Evolutionary conservation across 1,284 basidiomycete species (phyloP), one percentile per base, ranked within the genome.

Genomic region (Tylopilus sp.): DNA sequence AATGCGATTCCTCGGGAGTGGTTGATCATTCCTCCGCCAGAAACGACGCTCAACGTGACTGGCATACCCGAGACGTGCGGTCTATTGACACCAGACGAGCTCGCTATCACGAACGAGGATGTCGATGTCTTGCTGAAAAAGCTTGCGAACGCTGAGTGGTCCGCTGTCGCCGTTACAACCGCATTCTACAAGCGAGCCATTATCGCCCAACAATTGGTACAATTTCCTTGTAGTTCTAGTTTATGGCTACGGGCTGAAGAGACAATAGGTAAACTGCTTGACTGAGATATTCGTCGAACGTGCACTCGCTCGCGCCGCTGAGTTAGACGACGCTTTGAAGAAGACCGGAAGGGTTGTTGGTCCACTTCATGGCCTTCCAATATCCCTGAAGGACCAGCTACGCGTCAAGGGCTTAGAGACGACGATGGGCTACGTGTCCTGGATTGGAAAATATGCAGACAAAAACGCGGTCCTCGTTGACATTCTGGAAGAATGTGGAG

Each of bases 381-480:
- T 85, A 46, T 81, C 77, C 9, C 63, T 85, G 44, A 86, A 84
- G 65, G 81, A 83, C 55, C 79, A 82, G 54, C 66, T 82, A 53
- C 64, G 70, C 46, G 71, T 82, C 55, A 72, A 76, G 49, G 81
- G 77, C 4, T 57, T 75, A 4, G 77, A 79, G 54, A 76, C 79
- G 1, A 75, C 72, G 13, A 75, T 78, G 67, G 75, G 86, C 8
- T 89, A 89, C 59, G 80, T 78, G 19, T 78, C 81, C 15, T 83
- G 83, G 75, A 74, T 86, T 26, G 82, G 79, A 2, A 68, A 77
- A 45, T 72, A 74, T 41, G 74, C 79, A 1, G 70, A 78, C 10
- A 70, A 71, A 33, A 76, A 88, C 53, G 71, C 77, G 2, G 74
- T 77, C 4, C 68, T 87, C 0, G 79, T 82, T n/a, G 76, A 85